A percentile compares a stretch with the other conserved stretches of the same genome.
Conservation (phyloP, 2,329 filamentous ascomycete genomes). For the Elsinoe perseae region DNA sequence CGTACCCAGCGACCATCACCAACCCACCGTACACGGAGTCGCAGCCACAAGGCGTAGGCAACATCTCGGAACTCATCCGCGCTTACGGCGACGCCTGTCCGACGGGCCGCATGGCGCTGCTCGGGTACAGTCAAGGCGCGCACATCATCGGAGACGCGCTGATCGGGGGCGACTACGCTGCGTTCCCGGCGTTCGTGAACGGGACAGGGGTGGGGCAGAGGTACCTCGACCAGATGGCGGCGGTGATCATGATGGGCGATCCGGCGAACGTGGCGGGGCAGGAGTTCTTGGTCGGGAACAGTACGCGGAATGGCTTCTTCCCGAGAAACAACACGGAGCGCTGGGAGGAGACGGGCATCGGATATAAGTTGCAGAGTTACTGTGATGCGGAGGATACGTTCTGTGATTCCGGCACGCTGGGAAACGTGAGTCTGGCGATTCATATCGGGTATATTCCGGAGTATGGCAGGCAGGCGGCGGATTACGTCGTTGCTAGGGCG, state of each 20-base stretch:
- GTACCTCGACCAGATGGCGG: conserved; percentile 3
- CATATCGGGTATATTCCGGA: neutral
- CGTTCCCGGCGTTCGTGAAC: neutral
- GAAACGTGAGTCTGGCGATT: neutral
- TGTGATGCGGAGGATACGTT: conserved; percentile 6
- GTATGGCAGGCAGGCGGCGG: neutral
- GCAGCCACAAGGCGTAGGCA: neutral
- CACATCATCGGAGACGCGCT: conserved; percentile 21
- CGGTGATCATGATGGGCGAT: conserved; percentile 11
- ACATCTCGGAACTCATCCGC: conserved; percentile 25
- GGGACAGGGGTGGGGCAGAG: neutral
- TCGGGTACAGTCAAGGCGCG: conserved; percentile 38
- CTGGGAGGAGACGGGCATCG: neutral
- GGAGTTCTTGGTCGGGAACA: neutral
- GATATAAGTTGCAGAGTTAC: conserved; percentile 6
- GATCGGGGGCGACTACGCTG: conserved; percentile 15
- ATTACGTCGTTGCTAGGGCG: neutral
- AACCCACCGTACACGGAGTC: neutral
- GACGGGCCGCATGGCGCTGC: conserved; percentile 35
- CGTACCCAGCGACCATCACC: conserved; percentile 2
- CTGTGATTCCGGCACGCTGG: conserved; percentile 4
- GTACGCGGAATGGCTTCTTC: conserved; percentile 19
- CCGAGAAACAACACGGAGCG: conserved; percentile 16
- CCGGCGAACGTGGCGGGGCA: neutral
- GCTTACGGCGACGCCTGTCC: conserved; percentile 36